Evolutionary conservation across 2,329 filamentous ascomycete species (phyloP).

Genomic region (Monosporascus sp.): DNA sequence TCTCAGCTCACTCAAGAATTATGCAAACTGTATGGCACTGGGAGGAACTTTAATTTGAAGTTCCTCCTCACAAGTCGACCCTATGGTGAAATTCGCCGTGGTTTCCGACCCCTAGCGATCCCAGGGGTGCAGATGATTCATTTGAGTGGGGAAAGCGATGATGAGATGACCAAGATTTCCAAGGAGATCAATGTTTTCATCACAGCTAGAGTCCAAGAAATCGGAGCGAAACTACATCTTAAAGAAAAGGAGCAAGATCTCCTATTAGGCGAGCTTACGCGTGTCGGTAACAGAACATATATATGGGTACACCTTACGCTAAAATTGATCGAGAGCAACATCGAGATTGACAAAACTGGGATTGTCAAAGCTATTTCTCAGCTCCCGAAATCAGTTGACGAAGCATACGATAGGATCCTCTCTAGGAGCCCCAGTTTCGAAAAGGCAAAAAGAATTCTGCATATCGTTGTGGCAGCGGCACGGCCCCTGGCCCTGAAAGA

Average conservation of each 20-base stretch:
- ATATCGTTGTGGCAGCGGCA: conserved; percentile 28
- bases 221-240: neutral
- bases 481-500: conserved; percentile 29
- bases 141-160: conserved; percentile 19
- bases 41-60: conserved; percentile 22
- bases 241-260: neutral
- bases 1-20: conserved; percentile 9
- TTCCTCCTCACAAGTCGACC: conserved; percentile 35
- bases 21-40: conserved; percentile 16
- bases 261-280: conserved; percentile 7
- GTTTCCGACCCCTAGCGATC: conserved; percentile 17
- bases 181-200: conserved; percentile 27
- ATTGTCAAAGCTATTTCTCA: too few species aligned
- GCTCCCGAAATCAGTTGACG: conserved; percentile 20
- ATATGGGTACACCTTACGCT: conserved; percentile 20
- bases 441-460: conserved; percentile 26
- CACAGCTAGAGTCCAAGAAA: conserved; percentile 12
- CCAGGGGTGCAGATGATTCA: conserved; percentile 20
- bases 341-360: conserved; percentile 2
- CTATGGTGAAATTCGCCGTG: conserved; percentile 20
- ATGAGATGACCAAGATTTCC: conserved; percentile 22
- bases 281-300: conserved; percentile 17
- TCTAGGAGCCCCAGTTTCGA: conserved; percentile 17
- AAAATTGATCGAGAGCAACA: conserved; percentile 7
- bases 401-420: conserved; percentile 32